These are phyloP conservation scores for Teratosphaeria gauchensis DNA, from an alignment of 2,329 filamentous ascomycete genomes.

Conservation along the genomic window DNA sequence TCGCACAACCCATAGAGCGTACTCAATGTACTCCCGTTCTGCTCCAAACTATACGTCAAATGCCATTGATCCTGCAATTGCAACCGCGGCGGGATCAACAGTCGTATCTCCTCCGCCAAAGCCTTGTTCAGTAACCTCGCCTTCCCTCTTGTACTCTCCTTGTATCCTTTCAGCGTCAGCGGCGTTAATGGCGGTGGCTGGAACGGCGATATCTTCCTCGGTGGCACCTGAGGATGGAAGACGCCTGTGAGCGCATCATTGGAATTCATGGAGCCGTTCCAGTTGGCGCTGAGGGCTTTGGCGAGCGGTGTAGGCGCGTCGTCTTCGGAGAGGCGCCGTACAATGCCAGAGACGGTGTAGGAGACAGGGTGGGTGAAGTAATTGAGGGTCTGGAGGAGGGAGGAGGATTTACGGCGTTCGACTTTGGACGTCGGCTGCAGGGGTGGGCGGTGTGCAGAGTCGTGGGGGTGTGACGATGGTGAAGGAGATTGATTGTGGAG, in stretches of 20 bases:
- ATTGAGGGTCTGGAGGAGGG: conserved; percentile 23
- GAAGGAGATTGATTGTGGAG: neutral
- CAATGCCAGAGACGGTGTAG: conserved; percentile 38
- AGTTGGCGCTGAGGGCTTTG: conserved; percentile 27
- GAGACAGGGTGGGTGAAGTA: conserved; percentile 42
- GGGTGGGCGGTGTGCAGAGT: conserved; percentile 2
- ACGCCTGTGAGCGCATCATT: conserved; percentile 26
- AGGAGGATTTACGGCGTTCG: conserved; percentile 16
- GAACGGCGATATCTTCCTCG: conserved; percentile 60
- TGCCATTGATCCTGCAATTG: conserved; percentile 83
- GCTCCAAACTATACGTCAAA: conserved; percentile 79
- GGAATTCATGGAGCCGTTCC: conserved; percentile 29
- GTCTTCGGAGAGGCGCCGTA: conserved; percentile 39
- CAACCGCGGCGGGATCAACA: conserved; percentile 75
- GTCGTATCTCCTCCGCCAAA: conserved; percentile 84
- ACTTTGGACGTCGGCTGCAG: conserved; percentile 4
- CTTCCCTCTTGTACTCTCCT: conserved; percentile 46
- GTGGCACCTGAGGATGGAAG: conserved; percentile 41
- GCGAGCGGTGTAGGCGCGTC: conserved; percentile 29
- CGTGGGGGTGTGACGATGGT: neutral
- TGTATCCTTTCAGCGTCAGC: conserved; percentile 59
- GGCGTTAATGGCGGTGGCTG: conserved; percentile 83
- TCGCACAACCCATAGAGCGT: conserved; percentile 79
- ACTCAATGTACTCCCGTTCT: conserved; percentile 76
- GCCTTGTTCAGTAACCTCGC: conserved; percentile 60